Evolutionary conservation across 1,284 basidiomycete species (phyloP), one percentile per base, ranked within the genome.

Genomic region (Ganoderma sinense): DNA sequence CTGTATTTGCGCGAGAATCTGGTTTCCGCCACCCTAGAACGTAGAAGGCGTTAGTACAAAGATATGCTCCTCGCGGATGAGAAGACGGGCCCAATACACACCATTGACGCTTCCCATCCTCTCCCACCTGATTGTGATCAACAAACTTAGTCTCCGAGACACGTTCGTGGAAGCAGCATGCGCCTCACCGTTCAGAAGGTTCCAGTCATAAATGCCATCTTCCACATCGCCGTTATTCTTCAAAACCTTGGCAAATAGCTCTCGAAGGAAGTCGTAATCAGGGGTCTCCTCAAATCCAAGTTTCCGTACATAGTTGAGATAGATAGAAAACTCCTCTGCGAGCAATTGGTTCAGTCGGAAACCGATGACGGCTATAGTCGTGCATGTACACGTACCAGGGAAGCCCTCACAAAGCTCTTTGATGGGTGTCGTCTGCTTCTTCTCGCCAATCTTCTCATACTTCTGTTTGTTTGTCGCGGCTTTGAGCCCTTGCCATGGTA

Each of bases 401-500:
- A 94, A 97, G 56, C 94, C 94, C 75, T 98, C 96, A 76, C 93
- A 95, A 20, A 98, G 86, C 80, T 98, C 96, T 81, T 96, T 96
- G 81, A 98, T 97, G 14, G 94, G 93, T 23, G 97, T 98, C 62
- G 93, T 94, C 86, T 98, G 96, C 86, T 98, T 98, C 91, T 98
- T 98, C 86, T 98, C 97, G 71, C 96, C 96, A 80, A 98, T 98
- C 86, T 97, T 98, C 85, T 98, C 97, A 84, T 98, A 98, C 86
- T 98, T 98, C 84, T 97, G 96, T 86, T 98, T 98, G 86, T 98
- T 97, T 70, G 96, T 98, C 26, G 96, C 96, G 51, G 96, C 97
- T 83, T 97, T 98, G 75, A 98, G 89, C 65, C 97, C 97, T 80
- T 98, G 97, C 97, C 96, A 98, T 36, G 97, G 97, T 62, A 98